A percentile compares a stretch with the other conserved stretches of the same genome.
phyloP scores from a whole-genome alignment of 139 green algal genomes.

The Zygnema cylindricum region DNA sequence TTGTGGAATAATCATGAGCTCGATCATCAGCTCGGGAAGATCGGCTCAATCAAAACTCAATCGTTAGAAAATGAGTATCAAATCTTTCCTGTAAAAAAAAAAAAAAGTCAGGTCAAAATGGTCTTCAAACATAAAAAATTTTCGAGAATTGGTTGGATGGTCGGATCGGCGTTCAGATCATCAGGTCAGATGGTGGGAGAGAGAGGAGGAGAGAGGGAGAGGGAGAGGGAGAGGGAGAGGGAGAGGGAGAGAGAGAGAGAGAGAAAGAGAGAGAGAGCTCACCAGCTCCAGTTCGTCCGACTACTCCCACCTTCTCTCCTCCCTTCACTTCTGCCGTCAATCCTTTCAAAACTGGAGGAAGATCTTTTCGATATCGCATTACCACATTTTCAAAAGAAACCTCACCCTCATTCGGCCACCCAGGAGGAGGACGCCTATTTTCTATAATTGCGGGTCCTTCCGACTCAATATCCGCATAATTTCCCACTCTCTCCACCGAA shows the following conservation, averaged over 20 bases:
- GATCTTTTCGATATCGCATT: constrained; percentile 85
- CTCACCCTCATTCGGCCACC: constrained; percentile 73
- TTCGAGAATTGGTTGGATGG: not conserved
- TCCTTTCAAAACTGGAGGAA: constrained; percentile 84
- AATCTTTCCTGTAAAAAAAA: not conserved
- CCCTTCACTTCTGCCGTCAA: constrained; percentile 74
- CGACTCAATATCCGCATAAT: constrained; percentile 70
- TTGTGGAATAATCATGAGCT: constrained; percentile 88
- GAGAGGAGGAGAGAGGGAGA: not conserved
- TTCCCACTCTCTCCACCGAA: constrained; percentile 87
- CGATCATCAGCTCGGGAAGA: not conserved
- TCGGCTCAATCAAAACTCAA: not conserved
- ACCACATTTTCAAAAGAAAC: constrained; percentile 74
- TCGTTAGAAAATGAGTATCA: not conserved
- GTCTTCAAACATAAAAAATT: not conserved
- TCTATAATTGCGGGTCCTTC: constrained; percentile 53
- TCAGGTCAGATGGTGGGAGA: not conserved
- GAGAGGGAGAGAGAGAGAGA: not conserved
- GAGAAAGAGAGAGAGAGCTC: constrained; percentile 10
- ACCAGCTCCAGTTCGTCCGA: constrained; percentile 58
- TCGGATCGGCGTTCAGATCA: not conserved
- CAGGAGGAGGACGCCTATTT: constrained; percentile 32
- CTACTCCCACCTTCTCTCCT: constrained; percentile 73
- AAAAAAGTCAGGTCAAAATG: not conserved
- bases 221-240: not conserved